These are phyloP conservation scores for Calocybe gangraenosa DNA, from an alignment of 768 basidiomycete species.

Conservation along the genomic window DNA sequence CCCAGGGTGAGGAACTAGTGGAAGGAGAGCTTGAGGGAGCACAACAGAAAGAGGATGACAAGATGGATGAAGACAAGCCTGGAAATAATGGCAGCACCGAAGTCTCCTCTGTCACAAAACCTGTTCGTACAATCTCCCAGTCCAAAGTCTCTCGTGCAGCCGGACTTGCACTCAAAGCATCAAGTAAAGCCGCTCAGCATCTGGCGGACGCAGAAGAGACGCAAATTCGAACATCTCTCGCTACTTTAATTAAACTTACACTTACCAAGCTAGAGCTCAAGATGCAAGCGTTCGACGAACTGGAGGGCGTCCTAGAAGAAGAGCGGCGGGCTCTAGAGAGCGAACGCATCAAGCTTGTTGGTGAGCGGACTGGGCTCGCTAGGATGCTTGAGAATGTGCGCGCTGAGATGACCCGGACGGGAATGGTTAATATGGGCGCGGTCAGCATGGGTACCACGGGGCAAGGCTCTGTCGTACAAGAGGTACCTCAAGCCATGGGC, in stretches of 20 bases:
- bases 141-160: slow-evolving; percentile 82
- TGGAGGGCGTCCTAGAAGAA: slow-evolving; percentile 89
- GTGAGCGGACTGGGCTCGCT: slow-evolving; percentile 70
- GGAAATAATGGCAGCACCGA: slow-evolving; percentile 21
- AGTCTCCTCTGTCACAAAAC: slow-evolving; percentile 28
- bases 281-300: slow-evolving; percentile 90
- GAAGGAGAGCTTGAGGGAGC: slow-evolving; percentile 26
- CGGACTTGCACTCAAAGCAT: slow-evolving; percentile 81
- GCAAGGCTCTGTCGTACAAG: slow-evolving; percentile 54
- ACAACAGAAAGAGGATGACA: slow-evolving; percentile 33
- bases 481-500: slow-evolving; percentile 38
- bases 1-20: slow-evolving; percentile 7
- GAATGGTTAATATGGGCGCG: slow-evolving; percentile 26
- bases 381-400: slow-evolving; percentile 67
- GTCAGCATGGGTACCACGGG: slow-evolving; percentile 51
- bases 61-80: slow-evolving; percentile 41
- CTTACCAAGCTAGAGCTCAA: slow-evolving; percentile 91
- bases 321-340: slow-evolving; percentile 85
- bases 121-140: slow-evolving; percentile 48
- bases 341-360: slow-evolving; percentile 72
- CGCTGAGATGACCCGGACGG: slow-evolving; percentile 59
- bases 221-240: slow-evolving; percentile 74
- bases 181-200: slow-evolving; percentile 76
- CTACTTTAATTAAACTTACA: slow-evolving; percentile 80
- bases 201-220: slow-evolving; percentile 82